phyloP scores from a whole-genome alignment of 768 basidiomycete species.

The Macrolepiota albuminosa region DNA sequence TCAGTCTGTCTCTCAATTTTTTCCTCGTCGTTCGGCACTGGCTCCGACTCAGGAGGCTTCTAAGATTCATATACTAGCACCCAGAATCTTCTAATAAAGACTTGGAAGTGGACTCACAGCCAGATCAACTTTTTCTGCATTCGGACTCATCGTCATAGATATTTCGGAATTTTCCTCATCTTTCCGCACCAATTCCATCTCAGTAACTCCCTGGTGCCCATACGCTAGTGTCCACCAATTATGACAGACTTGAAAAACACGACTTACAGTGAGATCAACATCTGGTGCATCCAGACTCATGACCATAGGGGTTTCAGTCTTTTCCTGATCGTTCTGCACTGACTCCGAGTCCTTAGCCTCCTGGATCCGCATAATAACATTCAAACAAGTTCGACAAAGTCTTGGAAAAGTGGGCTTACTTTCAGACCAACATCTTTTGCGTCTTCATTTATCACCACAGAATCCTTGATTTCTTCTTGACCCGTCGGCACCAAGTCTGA shows the following conservation, averaged over 20 bases:
- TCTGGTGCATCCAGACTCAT: conserved; percentile 11
- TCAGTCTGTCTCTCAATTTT: neutral
- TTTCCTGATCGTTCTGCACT: neutral
- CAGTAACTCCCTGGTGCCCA: neutral
- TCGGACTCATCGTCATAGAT: conserved; percentile 1
- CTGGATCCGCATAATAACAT: neutral
- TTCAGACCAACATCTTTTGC: neutral
- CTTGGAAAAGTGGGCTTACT: neutral
- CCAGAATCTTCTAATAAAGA: neutral
- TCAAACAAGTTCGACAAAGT: neutral
- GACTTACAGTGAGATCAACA: conserved; percentile 8
- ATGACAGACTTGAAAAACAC: neutral
- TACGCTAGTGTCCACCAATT: neutral
- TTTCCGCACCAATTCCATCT: neutral
- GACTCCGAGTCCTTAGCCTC: neutral
- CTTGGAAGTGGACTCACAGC: neutral
- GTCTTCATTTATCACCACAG: conserved; percentile 5
- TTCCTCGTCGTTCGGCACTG: neutral
- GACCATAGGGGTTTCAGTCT: neutral
- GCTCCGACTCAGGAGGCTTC: too few relatives aligned
- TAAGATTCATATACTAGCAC: neutral
- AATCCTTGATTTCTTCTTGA: neutral
- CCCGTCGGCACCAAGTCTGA: neutral
- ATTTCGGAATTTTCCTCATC: neutral
- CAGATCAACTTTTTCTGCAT: neutral